Conservation (phyloP, 345 rosid species). For the Syzygium oleosum region DNA sequence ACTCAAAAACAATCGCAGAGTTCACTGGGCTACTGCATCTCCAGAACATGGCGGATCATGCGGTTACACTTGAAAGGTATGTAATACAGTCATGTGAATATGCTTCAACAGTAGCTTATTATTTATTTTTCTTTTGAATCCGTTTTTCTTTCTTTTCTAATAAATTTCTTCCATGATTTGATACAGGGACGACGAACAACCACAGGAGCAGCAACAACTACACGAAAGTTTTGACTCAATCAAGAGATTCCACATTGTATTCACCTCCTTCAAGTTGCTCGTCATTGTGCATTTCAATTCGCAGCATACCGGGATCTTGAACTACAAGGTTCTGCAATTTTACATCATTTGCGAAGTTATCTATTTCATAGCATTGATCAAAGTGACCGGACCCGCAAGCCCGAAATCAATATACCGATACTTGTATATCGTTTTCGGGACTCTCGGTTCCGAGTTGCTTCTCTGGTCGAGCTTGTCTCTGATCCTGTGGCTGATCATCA, state of each 20-base stretch:
- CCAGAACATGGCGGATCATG: not conserved
- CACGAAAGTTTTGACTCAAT: not conserved
- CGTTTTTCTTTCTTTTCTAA: not conserved
- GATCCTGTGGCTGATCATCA: fast-evolving
- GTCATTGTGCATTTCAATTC: too few relatives aligned
- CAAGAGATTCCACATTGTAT: too few relatives aligned
- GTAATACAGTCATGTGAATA: not conserved
- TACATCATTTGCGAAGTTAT: not conserved
- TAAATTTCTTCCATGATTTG: not conserved
- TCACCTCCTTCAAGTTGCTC: too few relatives aligned
- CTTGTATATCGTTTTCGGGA: not conserved
- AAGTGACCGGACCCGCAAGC: fast-evolving
- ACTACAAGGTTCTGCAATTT: fast-evolving
- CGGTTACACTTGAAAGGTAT: not conserved
- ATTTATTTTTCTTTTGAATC: not conserved
- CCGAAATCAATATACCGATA: not conserved
- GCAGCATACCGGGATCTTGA: fast-evolving
- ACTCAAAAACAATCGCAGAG: not conserved
- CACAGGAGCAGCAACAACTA: not conserved
- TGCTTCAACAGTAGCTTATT: not conserved
- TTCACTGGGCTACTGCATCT: not conserved
- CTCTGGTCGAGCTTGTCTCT: not conserved
- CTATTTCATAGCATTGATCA: not conserved
- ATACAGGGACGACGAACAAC: fast-evolving
- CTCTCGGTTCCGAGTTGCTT: fast-evolving